Conservation (phyloP, 148 eudicot species). For the Rhododendron griersonianum region DNA sequence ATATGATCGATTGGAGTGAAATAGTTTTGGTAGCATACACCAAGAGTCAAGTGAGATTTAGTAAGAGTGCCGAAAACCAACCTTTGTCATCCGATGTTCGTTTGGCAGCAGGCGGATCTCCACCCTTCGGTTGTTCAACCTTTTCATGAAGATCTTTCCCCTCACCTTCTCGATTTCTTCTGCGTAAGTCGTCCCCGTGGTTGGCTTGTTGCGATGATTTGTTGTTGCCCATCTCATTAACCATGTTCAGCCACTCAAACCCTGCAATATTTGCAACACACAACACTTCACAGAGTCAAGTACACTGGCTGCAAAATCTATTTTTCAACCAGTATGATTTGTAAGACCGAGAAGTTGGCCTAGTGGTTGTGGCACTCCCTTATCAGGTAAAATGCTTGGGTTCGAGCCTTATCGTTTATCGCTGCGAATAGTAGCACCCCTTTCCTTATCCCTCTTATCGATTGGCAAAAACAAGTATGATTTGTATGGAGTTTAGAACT, state of each 20-base stretch:
- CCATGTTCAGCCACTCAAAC: constrained; percentile 15
- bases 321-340: background rate
- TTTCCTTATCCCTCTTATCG: too few relatives aligned
- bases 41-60: background rate
- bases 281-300: background rate
- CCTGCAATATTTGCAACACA: constrained; percentile 13
- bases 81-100: constrained; percentile 15
- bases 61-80: background rate
- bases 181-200: background rate
- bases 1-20: background rate
- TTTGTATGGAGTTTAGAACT: background rate
- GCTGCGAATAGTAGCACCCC: too few relatives aligned
- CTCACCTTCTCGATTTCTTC: constrained; percentile 19
- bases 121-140: background rate
- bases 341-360: too few relatives aligned
- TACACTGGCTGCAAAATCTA: background rate
- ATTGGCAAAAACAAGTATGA: too few relatives aligned
- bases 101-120: background rate
- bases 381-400: too few relatives aligned
- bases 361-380: too few relatives aligned
- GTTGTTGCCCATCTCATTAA: constrained; percentile 36
- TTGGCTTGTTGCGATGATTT: background rate
- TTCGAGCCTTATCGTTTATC: too few relatives aligned
- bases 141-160: constrained; percentile 16
- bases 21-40: background rate